Percentiles rank a stretch among this genome's conserved stretches.
Conservation (phyloP, 176 grass and related monocot species). For the Luzula sylvatica region DNA sequence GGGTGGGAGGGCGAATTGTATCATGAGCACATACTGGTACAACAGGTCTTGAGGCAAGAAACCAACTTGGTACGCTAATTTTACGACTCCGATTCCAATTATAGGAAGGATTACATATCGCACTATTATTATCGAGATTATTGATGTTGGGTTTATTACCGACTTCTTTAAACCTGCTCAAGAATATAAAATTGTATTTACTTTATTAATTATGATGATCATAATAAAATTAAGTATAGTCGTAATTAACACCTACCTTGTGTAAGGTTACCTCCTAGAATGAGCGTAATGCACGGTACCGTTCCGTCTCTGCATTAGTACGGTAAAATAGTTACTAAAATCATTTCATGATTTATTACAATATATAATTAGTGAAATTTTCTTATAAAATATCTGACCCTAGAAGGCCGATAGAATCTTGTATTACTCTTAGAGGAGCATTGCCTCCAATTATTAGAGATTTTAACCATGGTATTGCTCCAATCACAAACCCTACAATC, state of each 20-base stretch:
- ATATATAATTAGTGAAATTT: background rate
- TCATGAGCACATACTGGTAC: constrained; percentile 57
- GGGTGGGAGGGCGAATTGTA: constrained; percentile 58
- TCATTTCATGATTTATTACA: too few species aligned
- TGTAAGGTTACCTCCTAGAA: constrained; percentile 61
- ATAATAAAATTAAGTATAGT: background rate
- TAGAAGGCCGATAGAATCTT: constrained; percentile 19
- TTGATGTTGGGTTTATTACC: constrained; percentile 4
- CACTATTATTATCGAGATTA: constrained; percentile 32
- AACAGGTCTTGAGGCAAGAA: constrained; percentile 44
- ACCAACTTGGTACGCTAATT: constrained; percentile 27
- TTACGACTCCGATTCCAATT: constrained; percentile 33
- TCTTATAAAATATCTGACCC: constrained; percentile 1
- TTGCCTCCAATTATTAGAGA: constrained; percentile 23
- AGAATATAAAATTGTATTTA: background rate
- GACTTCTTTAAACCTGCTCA: constrained; percentile 40
- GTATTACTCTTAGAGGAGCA: constrained; percentile 21
- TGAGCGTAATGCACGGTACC: constrained; percentile 44
- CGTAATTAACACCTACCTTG: constrained; percentile 26
- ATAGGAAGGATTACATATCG: constrained; percentile 44
- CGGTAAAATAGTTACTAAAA: background rate
- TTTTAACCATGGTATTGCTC: constrained; percentile 29
- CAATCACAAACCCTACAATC: constrained; percentile 27
- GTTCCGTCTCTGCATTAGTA: constrained; percentile 38
- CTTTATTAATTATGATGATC: background rate